A percentile compares a stretch with the other conserved stretches of the same genome.
phyloP scores from a whole-genome alignment of 2,329 filamentous ascomycete species.

The Cercospora sp. region DNA sequence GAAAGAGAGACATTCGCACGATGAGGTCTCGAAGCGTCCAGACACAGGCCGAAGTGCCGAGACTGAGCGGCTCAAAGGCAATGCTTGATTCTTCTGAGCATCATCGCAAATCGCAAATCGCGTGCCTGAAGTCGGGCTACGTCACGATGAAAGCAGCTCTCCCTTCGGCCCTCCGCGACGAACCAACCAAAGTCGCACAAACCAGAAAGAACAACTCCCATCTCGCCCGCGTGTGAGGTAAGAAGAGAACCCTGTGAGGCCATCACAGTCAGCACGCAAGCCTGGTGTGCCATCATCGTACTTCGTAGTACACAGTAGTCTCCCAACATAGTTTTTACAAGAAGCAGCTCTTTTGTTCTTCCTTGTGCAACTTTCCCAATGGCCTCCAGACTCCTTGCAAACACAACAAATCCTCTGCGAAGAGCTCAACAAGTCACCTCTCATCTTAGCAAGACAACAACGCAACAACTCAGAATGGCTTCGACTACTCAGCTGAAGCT shows the following conservation, averaged over 20 bases:
- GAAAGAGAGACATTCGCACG: background rate
- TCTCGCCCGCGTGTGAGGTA: background rate
- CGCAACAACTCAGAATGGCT: conserved; percentile 30
- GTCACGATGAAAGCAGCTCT: background rate
- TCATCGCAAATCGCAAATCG: background rate
- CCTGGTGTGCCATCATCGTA: background rate
- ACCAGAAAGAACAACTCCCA: background rate
- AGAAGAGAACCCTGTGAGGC: background rate
- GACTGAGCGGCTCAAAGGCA: background rate
- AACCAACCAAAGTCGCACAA: background rate
- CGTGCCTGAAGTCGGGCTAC: background rate
- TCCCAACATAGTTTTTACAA: background rate
- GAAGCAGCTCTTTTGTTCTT: background rate
- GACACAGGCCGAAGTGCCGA: background rate
- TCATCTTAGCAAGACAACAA: conserved; percentile 20
- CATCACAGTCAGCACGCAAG: background rate
- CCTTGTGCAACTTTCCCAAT: background rate
- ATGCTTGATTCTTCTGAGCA: background rate
- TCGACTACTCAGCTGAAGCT: conserved; percentile 38
- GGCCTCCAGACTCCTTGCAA: conserved; percentile 2
- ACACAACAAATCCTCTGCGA: conserved; percentile 13
- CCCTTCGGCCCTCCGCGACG: background rate
- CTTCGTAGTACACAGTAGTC: background rate
- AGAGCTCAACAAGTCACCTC: conserved; percentile 24
- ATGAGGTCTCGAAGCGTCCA: background rate